Evolutionary conservation across 495 filamentous ascomycete genomes (phyloP), one percentile per base, ranked within the genome.

Genomic region (Aspergillus affinis): DNA sequence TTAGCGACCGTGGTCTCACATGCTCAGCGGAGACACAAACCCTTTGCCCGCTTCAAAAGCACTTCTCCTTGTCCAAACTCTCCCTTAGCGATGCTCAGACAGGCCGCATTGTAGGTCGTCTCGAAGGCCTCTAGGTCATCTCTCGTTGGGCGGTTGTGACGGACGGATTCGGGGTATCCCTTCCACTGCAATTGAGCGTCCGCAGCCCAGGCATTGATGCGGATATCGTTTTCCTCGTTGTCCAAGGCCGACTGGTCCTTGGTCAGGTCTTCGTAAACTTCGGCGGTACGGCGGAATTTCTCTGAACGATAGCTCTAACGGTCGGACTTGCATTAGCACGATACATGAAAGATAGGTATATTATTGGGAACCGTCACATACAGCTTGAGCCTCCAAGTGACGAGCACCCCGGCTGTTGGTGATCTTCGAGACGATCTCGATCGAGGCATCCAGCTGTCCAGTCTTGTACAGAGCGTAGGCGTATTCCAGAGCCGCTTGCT

Each of bases 381-480:
- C 87, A 55, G 92, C 86, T 78, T 99, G 94, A 49, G 91, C 94
- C 55, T 91, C 87, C 10, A 99, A 81, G 78, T 98, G 94, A 66
- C 81, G 82, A 57, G 91, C 78, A 41, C 89, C 89, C 62, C 91
- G 81, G n/a, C 69, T 61, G 55, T 71, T 69, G 7, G 72, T 78
- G 17, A 77, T 67, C n/a, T 76, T 67, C 32, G 82, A 80, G 15
- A 87, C 80, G 20, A 83, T 75, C 15, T 81, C 70, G 9, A 78
- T 81, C n/a, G 94, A 93, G 64, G 90, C 84, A 18, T 83, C 78
- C n/a, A 90, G 78, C 46, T 87, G 75, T 26, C 92, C 92, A 12
- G 84, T 82, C 69, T 95, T 97, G 76, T 98, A 99, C 20, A 96
- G 79, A 18, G 90, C 88, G 81, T 99, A 99, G 4, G 91, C 90